Evolutionary conservation across 2,329 filamentous ascomycete genomes (phyloP).

Genomic region (Cladophialophora exuberans): DNA sequence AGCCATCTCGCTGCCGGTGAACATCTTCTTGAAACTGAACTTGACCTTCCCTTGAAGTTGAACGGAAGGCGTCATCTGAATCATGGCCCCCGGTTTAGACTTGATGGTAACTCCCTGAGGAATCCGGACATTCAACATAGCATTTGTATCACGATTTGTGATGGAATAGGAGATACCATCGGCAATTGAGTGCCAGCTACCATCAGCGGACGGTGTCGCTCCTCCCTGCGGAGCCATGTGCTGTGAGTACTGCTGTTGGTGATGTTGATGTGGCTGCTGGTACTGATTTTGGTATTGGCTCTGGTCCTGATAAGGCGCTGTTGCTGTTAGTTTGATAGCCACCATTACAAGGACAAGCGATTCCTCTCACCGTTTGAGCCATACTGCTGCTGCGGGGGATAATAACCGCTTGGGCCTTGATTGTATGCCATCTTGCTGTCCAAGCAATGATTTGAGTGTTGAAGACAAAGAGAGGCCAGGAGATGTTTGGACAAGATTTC

Average conservation of each 20-base stretch:
- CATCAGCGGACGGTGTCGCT: background rate
- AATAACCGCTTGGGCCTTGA: slow-evolving; percentile 1
- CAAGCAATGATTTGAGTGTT: background rate
- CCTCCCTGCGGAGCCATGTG: slow-evolving; percentile 7
- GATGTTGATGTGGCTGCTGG: slow-evolving; percentile 8
- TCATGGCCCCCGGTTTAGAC: slow-evolving; percentile 26
- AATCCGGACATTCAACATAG: slow-evolving; percentile 21
- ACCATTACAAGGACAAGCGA: background rate
- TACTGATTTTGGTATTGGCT: slow-evolving; percentile 8
- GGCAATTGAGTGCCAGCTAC: slow-evolving; percentile 8
- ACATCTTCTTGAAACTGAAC: slow-evolving; percentile 30
- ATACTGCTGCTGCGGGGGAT: slow-evolving; percentile 8
- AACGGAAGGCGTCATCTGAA: slow-evolving; percentile 27
- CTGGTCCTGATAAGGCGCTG: slow-evolving; percentile 13
- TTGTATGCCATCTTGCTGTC: slow-evolving; percentile 10
- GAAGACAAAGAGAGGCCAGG: background rate
- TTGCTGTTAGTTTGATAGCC: background rate
- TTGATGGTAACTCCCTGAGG: slow-evolving; percentile 20
- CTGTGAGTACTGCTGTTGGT: slow-evolving; percentile 1
- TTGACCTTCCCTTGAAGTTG: slow-evolving; percentile 22
- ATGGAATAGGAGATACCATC: slow-evolving; percentile 23
- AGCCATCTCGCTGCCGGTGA: slow-evolving; percentile 24
- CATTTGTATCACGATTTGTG: slow-evolving; percentile 27
- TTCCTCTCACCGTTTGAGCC: slow-evolving; percentile 6
- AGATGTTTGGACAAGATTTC: background rate